Evolutionary conservation across 2,329 filamentous ascomycete species (phyloP), one percentile per base, ranked within the genome.

Genomic region (Drechslerella stenobrocha): DNA sequence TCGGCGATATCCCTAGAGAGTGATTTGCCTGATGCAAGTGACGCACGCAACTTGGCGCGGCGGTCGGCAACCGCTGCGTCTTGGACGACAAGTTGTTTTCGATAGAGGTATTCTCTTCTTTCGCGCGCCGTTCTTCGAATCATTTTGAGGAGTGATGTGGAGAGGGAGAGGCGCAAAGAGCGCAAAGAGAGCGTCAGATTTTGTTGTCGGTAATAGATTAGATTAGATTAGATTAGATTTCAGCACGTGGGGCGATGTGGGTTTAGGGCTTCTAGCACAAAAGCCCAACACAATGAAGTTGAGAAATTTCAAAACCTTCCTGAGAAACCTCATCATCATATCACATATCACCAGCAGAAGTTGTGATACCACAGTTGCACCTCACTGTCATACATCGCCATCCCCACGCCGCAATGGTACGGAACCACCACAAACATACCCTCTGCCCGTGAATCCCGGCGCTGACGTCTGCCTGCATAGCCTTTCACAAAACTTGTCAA

Each of bases 21-120:
- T 8, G 72, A 70, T 57, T 93, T 95, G 71, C 93, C 93, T 7
- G 88, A 89, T 20, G 93, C 92, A 51, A 97, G 81, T 7, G 91
- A 90, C 30, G 87, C 85, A 76, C 91, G 88, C 56, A 98, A 79
- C 76, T 95, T 89, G 35, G 91, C 87, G 73, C 92, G 82, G 77
- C 96, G 96, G 76, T 95, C 89, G 60, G 88, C 88, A 71, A 95
- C 95, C 74, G 96, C 92, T 69, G 92, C 92, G 79, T 96, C 90
- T 72, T 88, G 86, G 42, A 96, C 83, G 20, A 90, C 86, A 61
- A 96, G 82, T 34, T 93, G 92, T 74, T 89, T 87, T 67, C 92
- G 85, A 77, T 96, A 95, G 73, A 98, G 85, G 77, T 97, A 95
- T 76, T 95, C 89, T 73, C 88, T 82, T 73, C 89, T 82, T 77